Percentiles rank a stretch among this genome's conserved stretches.
Conservation (phyloP, 305 asterid genomes). For the Fraxinus sp. region DNA sequence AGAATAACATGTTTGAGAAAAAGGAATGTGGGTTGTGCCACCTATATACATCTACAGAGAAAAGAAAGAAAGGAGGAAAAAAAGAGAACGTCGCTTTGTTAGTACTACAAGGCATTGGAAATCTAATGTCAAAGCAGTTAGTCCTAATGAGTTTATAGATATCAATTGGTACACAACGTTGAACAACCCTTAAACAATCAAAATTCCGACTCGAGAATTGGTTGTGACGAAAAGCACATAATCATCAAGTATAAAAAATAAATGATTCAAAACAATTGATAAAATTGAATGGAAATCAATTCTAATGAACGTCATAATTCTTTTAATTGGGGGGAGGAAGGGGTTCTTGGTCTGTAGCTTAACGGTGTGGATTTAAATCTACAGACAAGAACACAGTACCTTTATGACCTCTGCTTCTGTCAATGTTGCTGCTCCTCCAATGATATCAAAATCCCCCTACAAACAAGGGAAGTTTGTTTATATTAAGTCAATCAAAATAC, state of each 20-base stretch:
- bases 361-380: conserved; percentile 3
- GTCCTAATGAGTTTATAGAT: background rate
- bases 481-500: conserved; percentile 9
- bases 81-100: background rate
- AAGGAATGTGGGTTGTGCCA: background rate
- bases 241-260: background rate
- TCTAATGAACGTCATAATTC: background rate
- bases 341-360: background rate
- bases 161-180: background rate
- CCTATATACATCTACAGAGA: background rate
- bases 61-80: background rate
- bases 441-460: conserved; percentile 92
- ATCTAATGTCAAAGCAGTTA: background rate
- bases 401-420: conserved; percentile 96
- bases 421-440: conserved; percentile 85
- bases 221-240: background rate
- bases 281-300: background rate
- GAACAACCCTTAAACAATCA: background rate
- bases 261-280: background rate
- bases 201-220: background rate
- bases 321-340: background rate
- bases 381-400: conserved; percentile 43
- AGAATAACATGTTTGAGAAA: background rate
- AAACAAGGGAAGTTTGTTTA: conserved; percentile 14
- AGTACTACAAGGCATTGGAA: background rate